Evolutionary conservation across 306 rosid species (phyloP), one percentile per base, ranked within the genome.

Genomic region (Crataegus laevigata): DNA sequence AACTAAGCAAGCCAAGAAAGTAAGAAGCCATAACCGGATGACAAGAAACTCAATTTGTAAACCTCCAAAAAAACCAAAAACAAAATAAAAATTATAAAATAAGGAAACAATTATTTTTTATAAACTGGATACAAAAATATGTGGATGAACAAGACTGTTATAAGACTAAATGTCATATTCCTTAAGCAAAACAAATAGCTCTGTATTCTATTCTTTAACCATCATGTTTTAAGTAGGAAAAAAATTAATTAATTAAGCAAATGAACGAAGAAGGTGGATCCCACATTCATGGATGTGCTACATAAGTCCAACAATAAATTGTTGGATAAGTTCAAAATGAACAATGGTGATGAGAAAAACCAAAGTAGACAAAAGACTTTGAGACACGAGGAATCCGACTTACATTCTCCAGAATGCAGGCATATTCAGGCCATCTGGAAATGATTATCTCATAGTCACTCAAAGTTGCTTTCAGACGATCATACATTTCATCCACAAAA

Each of bases 341-440:
- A 52, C 55, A 18, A 42, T 4, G 47, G 26, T 65, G 15, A 21
- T n/a, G 22, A 55, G 29, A 55, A n/a, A 55, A 14, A 34, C 29
- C 3, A 71, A 71, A 34, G 19, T 36, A 34, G 36, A 72, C 18
- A 3, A 72, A 57, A 54, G 59, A 34, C 18, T 34, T 55, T 71
- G 51, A 13, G 25, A 14, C 34, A 40, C 2, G 14, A 78, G 26
- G 61, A 79, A 66, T n/a, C 75, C 51, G 52, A 78, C 99, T 45
- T 90, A 96, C 99, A 80, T 88, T 87, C 80, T 96, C 99, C 30
- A 96, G 81, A 76, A 82, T 87, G 75, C 91, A 68, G 29, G 92
- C 87, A 83, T 96, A 96, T 66, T 96, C 98, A 5, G 99, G 99
- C 99, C 99, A 96, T 60, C 98, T 91, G 87, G 92, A 88, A 86